Evolutionary conservation across 192 early-diverging fungal genomes (phyloP).

Genomic region (Linnemannia hyalina): DNA sequence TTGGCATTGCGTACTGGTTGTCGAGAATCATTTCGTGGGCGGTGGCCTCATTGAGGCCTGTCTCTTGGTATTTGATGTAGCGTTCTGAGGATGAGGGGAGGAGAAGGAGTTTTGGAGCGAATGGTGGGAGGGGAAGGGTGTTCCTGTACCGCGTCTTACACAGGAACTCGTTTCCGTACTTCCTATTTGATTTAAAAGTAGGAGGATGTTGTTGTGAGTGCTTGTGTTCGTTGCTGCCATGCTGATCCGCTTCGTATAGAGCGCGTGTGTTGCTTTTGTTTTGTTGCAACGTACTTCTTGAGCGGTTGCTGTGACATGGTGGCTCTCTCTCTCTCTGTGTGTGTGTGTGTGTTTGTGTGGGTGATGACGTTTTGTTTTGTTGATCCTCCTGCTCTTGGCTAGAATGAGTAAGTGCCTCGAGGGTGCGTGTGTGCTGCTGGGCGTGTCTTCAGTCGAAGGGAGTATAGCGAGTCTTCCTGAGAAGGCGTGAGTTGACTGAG

Average conservation of each 20-base stretch:
- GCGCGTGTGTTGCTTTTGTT: neutral
- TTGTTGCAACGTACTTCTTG: slow-evolving; percentile 37
- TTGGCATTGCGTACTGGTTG: slow-evolving; percentile 57
- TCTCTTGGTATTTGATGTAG: slow-evolving; percentile 61
- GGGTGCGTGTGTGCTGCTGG: neutral
- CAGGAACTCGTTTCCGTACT: slow-evolving; percentile 61
- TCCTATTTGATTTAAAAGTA: slow-evolving; percentile 28
- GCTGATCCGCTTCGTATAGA: neutral
- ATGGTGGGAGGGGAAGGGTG: slow-evolving; percentile 60
- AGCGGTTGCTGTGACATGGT: slow-evolving; percentile 45
- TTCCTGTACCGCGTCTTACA: slow-evolving; percentile 69
- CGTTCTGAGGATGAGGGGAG: slow-evolving; percentile 60
- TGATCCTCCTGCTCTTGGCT: neutral
- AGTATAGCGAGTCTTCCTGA: no score
- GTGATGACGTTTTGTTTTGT: neutral
- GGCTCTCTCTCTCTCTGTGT: neutral
- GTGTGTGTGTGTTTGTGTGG: neutral
- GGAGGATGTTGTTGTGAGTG: neutral
- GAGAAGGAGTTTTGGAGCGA: slow-evolving; percentile 61
- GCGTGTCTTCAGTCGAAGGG: neutral
- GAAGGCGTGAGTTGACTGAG: neutral
- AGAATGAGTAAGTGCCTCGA: neutral
- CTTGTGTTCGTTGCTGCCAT: neutral
- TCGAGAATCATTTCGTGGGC: slow-evolving; percentile 61
- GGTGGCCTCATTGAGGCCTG: slow-evolving; percentile 58